phyloP scores from a whole-genome alignment of 257 asterid species.

The Handroanthus guayacan region DNA sequence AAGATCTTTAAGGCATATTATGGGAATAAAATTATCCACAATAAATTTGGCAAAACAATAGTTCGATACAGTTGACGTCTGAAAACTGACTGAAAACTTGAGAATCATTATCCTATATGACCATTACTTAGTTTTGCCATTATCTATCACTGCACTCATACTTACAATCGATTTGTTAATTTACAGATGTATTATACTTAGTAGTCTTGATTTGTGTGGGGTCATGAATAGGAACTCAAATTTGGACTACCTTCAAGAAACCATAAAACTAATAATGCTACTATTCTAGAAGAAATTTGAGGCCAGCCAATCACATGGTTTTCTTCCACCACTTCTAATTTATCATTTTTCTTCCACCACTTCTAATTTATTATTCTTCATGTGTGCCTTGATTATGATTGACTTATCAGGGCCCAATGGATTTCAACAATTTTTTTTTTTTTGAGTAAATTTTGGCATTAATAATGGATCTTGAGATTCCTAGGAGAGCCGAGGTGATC shows the following conservation, averaged over 20 bases:
- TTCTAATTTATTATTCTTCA: not conserved
- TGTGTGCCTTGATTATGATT: constrained; percentile 19
- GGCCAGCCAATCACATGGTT: constrained; percentile 41
- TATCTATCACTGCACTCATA: too few species aligned
- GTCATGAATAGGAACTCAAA: not conserved
- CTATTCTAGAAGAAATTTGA: not conserved
- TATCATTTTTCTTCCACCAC: constrained; percentile 17
- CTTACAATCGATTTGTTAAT: too few species aligned
- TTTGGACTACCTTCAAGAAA: not conserved
- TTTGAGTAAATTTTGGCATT: constrained; percentile 29
- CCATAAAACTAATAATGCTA: not conserved
- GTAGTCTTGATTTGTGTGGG: not conserved
- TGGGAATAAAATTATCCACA: too few species aligned
- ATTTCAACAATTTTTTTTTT: not conserved
- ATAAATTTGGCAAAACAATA: too few species aligned
- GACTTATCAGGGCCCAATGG: not conserved
- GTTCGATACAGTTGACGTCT: too few species aligned
- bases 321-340: constrained; percentile 23
- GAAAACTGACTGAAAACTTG: too few species aligned
- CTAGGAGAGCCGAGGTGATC: not conserved
- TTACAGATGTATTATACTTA: not conserved
- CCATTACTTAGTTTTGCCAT: too few species aligned
- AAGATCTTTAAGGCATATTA: too few species aligned
- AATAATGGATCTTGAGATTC: constrained; percentile 22
- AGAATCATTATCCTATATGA: too few species aligned